phyloP scores from a whole-genome alignment of 352 stramenopile species.

The Elongisporangium prolatum region DNA sequence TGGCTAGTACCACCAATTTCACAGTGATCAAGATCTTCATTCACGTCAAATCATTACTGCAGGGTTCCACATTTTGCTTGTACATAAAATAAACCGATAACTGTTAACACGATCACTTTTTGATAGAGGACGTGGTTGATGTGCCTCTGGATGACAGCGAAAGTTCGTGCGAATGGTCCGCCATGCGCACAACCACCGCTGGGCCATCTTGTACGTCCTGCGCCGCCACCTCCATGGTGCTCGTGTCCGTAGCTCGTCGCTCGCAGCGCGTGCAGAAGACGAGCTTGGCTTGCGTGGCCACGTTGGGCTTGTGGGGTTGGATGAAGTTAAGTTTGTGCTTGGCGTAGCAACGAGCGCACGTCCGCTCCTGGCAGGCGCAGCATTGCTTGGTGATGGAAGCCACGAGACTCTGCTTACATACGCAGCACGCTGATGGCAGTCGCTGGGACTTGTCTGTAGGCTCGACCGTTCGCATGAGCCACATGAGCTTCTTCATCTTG shows the following conservation, averaged over 20 bases:
- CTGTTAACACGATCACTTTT: background rate
- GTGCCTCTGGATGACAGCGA: background rate
- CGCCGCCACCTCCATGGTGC: conserved; percentile 24
- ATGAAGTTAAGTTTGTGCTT: conserved; percentile 30
- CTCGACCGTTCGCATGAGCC: conserved; percentile 24
- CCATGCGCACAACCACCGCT: background rate
- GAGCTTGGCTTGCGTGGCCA: conserved; percentile 16
- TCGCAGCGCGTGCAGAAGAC: conserved; percentile 30
- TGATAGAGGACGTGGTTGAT: background rate
- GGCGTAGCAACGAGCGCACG: conserved; percentile 32
- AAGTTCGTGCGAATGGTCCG: background rate
- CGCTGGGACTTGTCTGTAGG: conserved; percentile 4
- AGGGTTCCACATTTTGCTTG: too few species aligned
- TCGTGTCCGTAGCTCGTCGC: conserved; percentile 19
- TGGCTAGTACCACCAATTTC: background rate
- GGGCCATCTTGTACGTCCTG: conserved; percentile 15
- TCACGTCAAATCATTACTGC: too few species aligned
- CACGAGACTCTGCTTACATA: background rate
- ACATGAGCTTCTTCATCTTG: conserved; percentile 39
- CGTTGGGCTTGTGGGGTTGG: conserved; percentile 17
- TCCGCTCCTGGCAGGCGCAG: conserved; percentile 16
- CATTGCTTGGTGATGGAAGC: background rate
- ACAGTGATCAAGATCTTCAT: background rate
- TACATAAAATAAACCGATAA: background rate
- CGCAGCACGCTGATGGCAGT: background rate